Base-by-base conservation (phyloP, 2,329 filamentous ascomycete species). In the Monosporascus sp. region DNA sequence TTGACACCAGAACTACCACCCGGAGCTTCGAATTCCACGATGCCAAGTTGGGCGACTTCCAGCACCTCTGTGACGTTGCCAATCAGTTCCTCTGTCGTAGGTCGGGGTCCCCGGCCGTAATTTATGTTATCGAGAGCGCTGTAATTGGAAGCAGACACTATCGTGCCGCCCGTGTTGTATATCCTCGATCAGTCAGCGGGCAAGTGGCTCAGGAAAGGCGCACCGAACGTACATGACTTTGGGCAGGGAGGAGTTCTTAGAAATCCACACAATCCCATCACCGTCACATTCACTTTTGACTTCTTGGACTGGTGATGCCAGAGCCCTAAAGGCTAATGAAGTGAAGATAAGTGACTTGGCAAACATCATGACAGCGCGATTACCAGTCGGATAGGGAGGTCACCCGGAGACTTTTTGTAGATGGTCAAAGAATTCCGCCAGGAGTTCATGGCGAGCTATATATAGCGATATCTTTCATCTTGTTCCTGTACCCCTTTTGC, bases 81-180 rank as follows among this genome's bases (percentile, higher is more conserved):
- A 6, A 71, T 65, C 25, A 69, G 51, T 11, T 63, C 31, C 50
- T 59, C 22, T 1, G 58, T 55, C 0, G 63, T 68, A 1, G 63
- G 65, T 1, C 58, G 58, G 3, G 57, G 49, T 1, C 63, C 64
- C 15, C 51, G 49, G 27, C 65, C 67, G 38, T 69, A 71, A 50
- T 63, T 62, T 53, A 67, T 58, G 51, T 67, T 70, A 46, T 70
- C 68, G 1, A 70, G 56, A 3, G 65, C 60, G 50, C 66, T 66
- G 50, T 67, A 66, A 36, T 65, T 67, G 2, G 67, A 70, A n/a
- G 63, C 63, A 2, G 67, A 67, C n/a, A 70, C 54, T 22, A 68
- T 69, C 8, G 65, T 70, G 2, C 65, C 67, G 5, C 57, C 58
- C 0, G 63, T 58, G 47, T 57, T 67, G 39, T 62, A 62, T 22